Conservation (phyloP, 1,139 yeast genomes). For the Pichia sp. region DNA sequence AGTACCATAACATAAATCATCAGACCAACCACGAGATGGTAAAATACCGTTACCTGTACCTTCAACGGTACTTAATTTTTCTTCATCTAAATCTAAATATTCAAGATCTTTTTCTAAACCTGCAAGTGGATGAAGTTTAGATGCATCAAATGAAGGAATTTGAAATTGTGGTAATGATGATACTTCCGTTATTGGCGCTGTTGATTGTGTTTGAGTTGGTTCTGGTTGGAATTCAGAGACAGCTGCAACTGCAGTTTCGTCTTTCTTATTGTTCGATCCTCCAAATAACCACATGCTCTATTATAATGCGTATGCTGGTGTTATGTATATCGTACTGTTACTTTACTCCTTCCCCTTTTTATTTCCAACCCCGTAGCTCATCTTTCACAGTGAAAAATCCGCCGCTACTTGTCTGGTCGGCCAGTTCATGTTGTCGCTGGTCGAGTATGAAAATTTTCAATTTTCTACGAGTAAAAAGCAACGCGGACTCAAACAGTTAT, state of each 20-base stretch:
- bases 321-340: too few species aligned
- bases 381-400: too few species aligned
- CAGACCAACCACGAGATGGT: slow-evolving; percentile 96
- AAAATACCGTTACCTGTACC: slow-evolving; percentile 79
- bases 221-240: slow-evolving; percentile 1
- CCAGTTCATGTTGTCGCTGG: too few species aligned
- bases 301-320: too few species aligned
- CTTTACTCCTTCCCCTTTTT: too few species aligned
- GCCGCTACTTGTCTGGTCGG: too few species aligned
- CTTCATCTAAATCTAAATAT: slow-evolving; percentile 84
- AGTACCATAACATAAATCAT: slow-evolving; percentile 95
- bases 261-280: slow-evolving; percentile 8
- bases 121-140: slow-evolving; percentile 86
- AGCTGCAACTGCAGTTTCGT: slow-evolving; percentile 1
- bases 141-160: slow-evolving; percentile 52
- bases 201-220: neutral
- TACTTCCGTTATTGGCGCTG: slow-evolving; percentile 1
- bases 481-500: too few species aligned
- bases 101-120: slow-evolving; percentile 87
- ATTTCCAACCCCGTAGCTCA: too few species aligned
- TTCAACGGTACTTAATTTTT: slow-evolving; percentile 63
- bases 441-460: too few species aligned
- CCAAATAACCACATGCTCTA: slow-evolving; percentile 19
- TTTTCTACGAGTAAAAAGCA: too few species aligned
- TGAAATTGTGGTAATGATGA: slow-evolving; percentile 10